These are phyloP conservation scores for Aaosphaeria pasadenensis DNA, from an alignment of 2,329 filamentous ascomycete species.

Conservation along the genomic window DNA sequence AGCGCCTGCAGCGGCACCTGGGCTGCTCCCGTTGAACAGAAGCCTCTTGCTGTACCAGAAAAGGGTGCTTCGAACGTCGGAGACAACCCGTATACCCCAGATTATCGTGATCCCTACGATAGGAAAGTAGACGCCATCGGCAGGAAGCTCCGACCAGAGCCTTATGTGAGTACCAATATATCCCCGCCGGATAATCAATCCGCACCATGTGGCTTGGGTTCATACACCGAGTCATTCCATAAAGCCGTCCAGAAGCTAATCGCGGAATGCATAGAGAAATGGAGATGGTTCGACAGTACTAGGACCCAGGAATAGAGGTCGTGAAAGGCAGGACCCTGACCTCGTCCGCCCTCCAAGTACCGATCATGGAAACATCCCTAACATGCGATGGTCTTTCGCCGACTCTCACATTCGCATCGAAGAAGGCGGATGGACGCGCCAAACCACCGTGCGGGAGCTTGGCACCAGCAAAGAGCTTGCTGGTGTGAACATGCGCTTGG, in stretches of 20 bases:
- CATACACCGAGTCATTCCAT: no score
- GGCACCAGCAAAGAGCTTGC: conserved; percentile 67
- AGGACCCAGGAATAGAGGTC: conserved; percentile 66
- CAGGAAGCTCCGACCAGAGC: conserved; percentile 61
- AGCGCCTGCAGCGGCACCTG: conserved; percentile 18
- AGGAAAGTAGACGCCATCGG: conserved; percentile 60
- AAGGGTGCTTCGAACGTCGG: conserved; percentile 22
- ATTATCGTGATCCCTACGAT: conserved; percentile 60
- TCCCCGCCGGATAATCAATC: no score
- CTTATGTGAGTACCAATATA: conserved; percentile 39
- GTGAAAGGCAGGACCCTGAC: conserved; percentile 69
- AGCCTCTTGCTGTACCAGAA: conserved; percentile 30
- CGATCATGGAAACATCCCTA: conserved; percentile 66
- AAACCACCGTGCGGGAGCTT: conserved; percentile 67
- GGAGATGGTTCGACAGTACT: conserved; percentile 64
- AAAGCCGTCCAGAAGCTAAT: no score
- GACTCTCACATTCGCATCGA: conserved; percentile 51
- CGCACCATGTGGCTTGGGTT: neutral
- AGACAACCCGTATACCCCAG: conserved; percentile 57
- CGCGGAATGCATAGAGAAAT: conserved; percentile 22
- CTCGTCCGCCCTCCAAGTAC: conserved; percentile 69
- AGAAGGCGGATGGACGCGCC: conserved; percentile 74
- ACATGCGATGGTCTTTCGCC: conserved; percentile 64
- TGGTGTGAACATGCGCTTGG: conserved; percentile 75
- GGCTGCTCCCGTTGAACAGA: conserved; percentile 34